These are phyloP conservation scores for Tetracentron sinense DNA, from an alignment of 164 flowering plant genomes.

Conservation along the genomic window DNA sequence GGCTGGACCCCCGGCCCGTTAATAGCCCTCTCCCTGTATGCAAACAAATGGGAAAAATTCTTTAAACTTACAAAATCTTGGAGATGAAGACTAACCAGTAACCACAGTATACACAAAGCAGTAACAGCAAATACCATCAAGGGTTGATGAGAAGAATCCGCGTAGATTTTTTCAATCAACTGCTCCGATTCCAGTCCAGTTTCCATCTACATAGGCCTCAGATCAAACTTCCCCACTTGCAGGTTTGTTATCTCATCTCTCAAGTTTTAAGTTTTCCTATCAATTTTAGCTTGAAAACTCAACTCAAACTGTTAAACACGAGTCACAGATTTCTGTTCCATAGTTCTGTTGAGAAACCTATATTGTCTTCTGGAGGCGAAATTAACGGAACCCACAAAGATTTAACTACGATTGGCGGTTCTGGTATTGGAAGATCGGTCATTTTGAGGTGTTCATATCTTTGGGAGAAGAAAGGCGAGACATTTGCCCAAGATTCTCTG, in stretches of 20 bases:
- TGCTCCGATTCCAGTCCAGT: not conserved
- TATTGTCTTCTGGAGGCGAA: slow-evolving; percentile 6
- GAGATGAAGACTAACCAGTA: too few relatives aligned
- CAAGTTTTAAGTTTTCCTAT: not conserved
- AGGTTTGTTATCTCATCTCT: slow-evolving; percentile 10
- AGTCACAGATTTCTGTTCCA: not conserved
- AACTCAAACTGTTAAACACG: not conserved
- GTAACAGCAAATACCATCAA: not conserved
- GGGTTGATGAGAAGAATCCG: slow-evolving; percentile 19
- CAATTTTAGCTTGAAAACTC: slow-evolving; percentile 5
- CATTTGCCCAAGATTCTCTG: slow-evolving; percentile 22
- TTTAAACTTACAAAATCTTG: too few relatives aligned
- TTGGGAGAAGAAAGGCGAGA: slow-evolving; percentile 29
- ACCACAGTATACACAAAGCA: too few relatives aligned
- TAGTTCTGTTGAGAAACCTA: not conserved
- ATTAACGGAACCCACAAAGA: slow-evolving; percentile 19
- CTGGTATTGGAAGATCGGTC: slow-evolving; percentile 36
- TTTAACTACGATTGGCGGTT: slow-evolving; percentile 12
- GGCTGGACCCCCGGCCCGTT: too few relatives aligned
- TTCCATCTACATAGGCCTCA: slow-evolving; percentile 2
- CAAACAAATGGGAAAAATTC: too few relatives aligned
- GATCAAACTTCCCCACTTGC: slow-evolving; percentile 8
- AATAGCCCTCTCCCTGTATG: too few relatives aligned
- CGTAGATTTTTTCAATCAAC: not conserved
- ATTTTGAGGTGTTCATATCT: slow-evolving; percentile 35